Base-by-base conservation (phyloP, 768 basidiomycete genomes). In the Lentinus brumalis region DNA sequence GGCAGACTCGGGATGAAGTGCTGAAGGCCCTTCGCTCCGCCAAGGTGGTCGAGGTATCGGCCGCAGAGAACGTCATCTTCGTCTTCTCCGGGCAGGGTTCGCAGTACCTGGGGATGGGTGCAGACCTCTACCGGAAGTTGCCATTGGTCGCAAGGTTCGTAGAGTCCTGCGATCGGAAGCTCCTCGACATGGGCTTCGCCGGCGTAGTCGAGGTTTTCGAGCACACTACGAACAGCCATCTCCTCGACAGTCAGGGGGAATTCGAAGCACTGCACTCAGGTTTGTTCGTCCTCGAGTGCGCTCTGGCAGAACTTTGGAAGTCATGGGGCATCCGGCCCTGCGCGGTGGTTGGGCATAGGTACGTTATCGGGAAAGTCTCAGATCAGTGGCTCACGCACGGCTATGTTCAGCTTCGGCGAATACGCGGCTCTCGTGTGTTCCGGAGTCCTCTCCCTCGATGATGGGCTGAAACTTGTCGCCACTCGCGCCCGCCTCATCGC, bases 291-390 rank as follows among this genome's bases (percentile, higher is more conserved):
- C 72, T 91, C 9, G 81, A 90, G 66, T 89, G 85, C 66, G 84
- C 85, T 0, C 73, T 92, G 21, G 80, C 83, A 0, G 75, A 73
- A 49, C 59, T 92, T 14, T 92, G 89, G 90, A 81, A 81, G 38
- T 82, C 80, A 7, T 91, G 86, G 88, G 89, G 89, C 1, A 45
- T 91, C 12, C 63, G 66, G 21, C 89, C 89, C 4, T 65, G 74
- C n/a, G 85, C 79, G 0, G 83, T 89, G 14, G 77, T 86, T 16
- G 89, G 90, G 3, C 89, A 91, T 66, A 92, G 90, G 90, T 90
- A 51, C 58, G 79, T 69, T 10, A 54, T 56, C 40, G 45, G 3
- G 11, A 35, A 6, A 11, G 35, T 7, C 35, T 51, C 42, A 16
- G 18, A 53, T 12, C 30, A 68, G 30, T 26, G 21, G 2, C 10